These are phyloP conservation scores for Chenopodium formosanum DNA, from an alignment of 148 eudicot species.

Conservation along the genomic window DNA sequence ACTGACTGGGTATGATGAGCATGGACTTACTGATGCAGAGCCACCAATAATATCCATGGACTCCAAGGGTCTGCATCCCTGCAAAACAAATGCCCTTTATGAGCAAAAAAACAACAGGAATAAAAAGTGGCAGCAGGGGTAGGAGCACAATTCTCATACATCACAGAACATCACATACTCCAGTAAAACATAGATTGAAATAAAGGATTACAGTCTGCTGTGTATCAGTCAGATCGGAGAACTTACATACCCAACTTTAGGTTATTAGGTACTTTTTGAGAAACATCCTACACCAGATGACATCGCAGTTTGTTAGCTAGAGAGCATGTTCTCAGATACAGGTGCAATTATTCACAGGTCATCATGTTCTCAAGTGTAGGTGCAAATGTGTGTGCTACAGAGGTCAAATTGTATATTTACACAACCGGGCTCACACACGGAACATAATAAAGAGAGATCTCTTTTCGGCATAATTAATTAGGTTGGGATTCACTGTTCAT, in stretches of 20 bases:
- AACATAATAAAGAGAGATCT: neutral
- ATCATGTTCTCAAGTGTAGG: neutral
- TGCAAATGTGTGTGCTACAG: neutral
- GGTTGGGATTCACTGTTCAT: neutral
- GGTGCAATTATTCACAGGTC: neutral
- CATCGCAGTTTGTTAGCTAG: neutral
- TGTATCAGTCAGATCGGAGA: neutral
- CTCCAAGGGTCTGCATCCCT: constrained; percentile 88
- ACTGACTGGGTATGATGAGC: constrained; percentile 84
- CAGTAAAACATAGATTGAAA: neutral
- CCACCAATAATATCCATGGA: constrained; percentile 60
- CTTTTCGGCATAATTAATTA: neutral
- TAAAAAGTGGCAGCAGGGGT: neutral
- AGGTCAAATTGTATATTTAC: neutral
- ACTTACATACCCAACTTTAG: neutral
- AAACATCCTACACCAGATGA: neutral
- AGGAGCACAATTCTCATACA: neutral
- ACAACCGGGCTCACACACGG: neutral
- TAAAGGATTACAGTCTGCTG: neutral
- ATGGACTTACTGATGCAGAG: constrained; percentile 76
- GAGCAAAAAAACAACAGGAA: neutral
- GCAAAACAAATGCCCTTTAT: neutral
- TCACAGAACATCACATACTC: neutral
- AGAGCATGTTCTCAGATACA: neutral
- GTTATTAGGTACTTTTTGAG: neutral